Base-by-base conservation (phyloP, 2,329 filamentous ascomycete species). In the Cylindrodendrum hubeiense region DNA sequence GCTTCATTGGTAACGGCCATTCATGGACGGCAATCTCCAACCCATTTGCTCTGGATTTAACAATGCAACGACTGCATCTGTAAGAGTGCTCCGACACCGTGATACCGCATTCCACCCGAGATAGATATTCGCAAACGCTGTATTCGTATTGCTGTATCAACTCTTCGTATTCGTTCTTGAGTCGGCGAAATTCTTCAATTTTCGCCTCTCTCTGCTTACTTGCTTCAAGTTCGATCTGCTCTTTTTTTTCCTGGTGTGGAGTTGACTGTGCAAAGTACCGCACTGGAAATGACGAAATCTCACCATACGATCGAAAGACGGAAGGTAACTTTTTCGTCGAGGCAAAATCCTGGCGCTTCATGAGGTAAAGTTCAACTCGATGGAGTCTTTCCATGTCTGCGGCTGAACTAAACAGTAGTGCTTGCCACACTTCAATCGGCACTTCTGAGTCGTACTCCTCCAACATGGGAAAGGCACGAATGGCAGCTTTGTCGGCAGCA, bases 11-110 rank as follows among this genome's bases (percentile, higher is more conserved):
- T 0, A 90, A 76, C 0, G 88, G 87, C 86, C 86, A 90, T 70
- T 91, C 89, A 64, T 87, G 79, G 9, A 87, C 71, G 0, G 44
- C 1, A 8, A 91, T 89, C 0, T 26, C 39, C 0, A 91, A 60
- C 0, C 4, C 2, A 0, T 78, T 49, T 0, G 86, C 85, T n/a
- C 74, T 2, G 0, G 6, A 4, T 3, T 67, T 46, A 0, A 77
- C 65, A 0, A 3, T 2, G 67, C 85, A 89, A 56, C 78, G 81
- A 1, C 3, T 2, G 60, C 84, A 86, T 5, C 3, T 2, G 0
- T 1, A 15, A 5, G 4, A 56, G 30, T 77, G 73, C 2, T 28
- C 12, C 4, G 0, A 26, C 19, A 33, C 19, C 2, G 2, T 41
- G 9, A 30, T 22, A 1, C 60, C 66, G 6, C 57, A 2, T 8